These are phyloP conservation scores for Euphrasia confusa DNA, from an alignment of 257 asterid species.

Conservation along the genomic window DNA sequence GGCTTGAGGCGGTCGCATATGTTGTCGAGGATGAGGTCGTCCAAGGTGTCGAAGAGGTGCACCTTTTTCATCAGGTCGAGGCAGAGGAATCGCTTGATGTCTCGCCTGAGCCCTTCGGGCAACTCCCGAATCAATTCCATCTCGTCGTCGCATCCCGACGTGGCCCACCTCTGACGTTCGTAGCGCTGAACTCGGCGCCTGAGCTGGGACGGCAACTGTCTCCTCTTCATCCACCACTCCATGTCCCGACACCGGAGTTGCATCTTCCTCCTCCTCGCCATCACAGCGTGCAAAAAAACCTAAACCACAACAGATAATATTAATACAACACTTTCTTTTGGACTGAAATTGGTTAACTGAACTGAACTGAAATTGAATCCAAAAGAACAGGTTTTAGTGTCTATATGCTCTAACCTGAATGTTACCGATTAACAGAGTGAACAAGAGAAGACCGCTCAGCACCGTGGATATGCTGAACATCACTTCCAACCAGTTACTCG, in stretches of 20 bases:
- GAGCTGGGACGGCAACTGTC: conserved; percentile 71
- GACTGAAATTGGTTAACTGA: no score
- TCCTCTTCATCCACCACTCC: conserved; percentile 99
- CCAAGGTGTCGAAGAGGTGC: conserved; percentile 72
- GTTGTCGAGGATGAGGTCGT: conserved; percentile 83
- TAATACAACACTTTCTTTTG: background rate
- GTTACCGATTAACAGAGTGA: conserved; percentile 89
- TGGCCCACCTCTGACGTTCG: conserved; percentile 74
- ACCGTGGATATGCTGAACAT: conserved; percentile 75
- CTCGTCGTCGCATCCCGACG: conserved; percentile 82
- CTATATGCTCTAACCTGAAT: conserved; percentile 54
- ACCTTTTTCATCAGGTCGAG: conserved; percentile 81
- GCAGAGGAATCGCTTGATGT: conserved; percentile 88
- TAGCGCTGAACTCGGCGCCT: conserved; percentile 84
- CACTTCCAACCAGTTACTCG: conserved; percentile 88
- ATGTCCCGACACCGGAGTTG: conserved; percentile 80
- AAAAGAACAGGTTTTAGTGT: no score
- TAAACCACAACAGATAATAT: conserved; percentile 3
- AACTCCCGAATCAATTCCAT: conserved; percentile 70
- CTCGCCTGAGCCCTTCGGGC: conserved; percentile 93
- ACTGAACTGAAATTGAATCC: no score
- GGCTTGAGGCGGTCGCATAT: conserved; percentile 92
- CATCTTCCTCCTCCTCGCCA: conserved; percentile 88
- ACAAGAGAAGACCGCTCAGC: conserved; percentile 81
- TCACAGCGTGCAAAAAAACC: conserved; percentile 96